These are phyloP conservation scores for Flaveria trinervia DNA, from an alignment of 129 eudicot genomes.

Conservation along the genomic window DNA sequence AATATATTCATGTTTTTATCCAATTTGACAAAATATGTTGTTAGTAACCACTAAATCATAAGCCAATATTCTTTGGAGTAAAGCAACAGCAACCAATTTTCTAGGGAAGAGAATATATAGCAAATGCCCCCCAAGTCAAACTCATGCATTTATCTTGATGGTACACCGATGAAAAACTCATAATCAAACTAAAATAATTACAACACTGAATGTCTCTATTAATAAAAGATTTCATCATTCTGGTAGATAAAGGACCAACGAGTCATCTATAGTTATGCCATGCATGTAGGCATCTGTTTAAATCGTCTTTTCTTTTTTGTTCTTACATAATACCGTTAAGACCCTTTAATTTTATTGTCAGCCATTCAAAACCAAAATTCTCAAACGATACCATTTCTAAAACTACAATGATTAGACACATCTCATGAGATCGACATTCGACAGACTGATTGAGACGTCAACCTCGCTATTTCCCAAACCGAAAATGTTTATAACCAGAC, in stretches of 20 bases:
- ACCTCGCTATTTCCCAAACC: not conserved
- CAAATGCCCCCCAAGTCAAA: not conserved
- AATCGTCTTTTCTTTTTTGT: slow-evolving; percentile 2
- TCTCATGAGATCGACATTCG: slow-evolving; percentile 19
- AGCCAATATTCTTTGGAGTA: slow-evolving; percentile 30
- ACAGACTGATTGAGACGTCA: slow-evolving; percentile 27
- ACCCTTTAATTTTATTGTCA: not conserved
- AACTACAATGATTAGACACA: slow-evolving; percentile 33
- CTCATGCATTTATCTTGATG: not conserved
- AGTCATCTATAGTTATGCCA: not conserved
- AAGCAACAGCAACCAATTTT: slow-evolving; percentile 33
- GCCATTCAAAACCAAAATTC: not conserved
- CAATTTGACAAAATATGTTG: slow-evolving; percentile 25
- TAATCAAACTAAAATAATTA: not conserved
- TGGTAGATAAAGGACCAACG: not conserved
- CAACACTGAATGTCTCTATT: not conserved
- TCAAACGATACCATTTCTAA: slow-evolving; percentile 12
- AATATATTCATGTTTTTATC: not conserved
- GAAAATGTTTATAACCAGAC: not conserved
- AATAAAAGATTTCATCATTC: not conserved
- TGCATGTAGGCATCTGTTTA: not conserved
- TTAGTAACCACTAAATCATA: slow-evolving; percentile 26
- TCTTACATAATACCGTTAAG: not conserved
- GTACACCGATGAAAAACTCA: not conserved
- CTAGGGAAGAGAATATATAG: not conserved